phyloP scores from a whole-genome alignment of 345 rosid species.

The Dipteronia sinensis region DNA sequence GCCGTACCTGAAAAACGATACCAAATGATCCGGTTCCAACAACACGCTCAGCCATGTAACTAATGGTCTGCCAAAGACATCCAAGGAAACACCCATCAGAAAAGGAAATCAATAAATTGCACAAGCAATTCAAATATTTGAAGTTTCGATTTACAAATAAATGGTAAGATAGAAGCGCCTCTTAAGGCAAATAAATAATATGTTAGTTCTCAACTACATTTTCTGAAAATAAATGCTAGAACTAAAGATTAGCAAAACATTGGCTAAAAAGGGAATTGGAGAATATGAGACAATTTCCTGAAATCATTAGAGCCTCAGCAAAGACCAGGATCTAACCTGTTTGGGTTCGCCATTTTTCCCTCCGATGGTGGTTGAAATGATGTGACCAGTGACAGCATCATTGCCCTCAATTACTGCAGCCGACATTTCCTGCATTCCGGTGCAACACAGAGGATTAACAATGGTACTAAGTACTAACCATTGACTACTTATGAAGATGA shows the following conservation, averaged over 20 bases:
- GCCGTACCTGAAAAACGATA: slow-evolving; percentile 68
- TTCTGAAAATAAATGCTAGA: neutral
- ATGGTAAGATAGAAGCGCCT: neutral
- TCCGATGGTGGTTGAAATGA: slow-evolving; percentile 77
- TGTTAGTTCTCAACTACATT: neutral
- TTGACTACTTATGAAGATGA: neutral
- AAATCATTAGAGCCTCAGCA: slow-evolving; percentile 4
- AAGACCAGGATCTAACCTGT: slow-evolving; percentile 41
- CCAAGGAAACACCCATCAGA: slow-evolving; percentile 1
- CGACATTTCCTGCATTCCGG: slow-evolving; percentile 55
- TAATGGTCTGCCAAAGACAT: slow-evolving; percentile 59
- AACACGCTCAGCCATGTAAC: slow-evolving; percentile 88
- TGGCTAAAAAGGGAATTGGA: neutral
- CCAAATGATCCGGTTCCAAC: slow-evolving; percentile 88
- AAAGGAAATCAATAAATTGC: neutral
- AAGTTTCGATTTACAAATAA: neutral
- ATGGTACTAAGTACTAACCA: neutral
- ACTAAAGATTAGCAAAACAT: neutral
- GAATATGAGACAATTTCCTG: neutral
- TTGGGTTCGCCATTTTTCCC: slow-evolving; percentile 91
- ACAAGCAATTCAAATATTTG: neutral
- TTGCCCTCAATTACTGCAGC: slow-evolving; percentile 59
- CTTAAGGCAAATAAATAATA: neutral
- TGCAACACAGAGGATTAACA: slow-evolving; percentile 8
- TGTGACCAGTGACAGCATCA: slow-evolving; percentile 69